Base-by-base conservation (phyloP, 257 asterid species). In the Pogostemon cablin region DNA sequence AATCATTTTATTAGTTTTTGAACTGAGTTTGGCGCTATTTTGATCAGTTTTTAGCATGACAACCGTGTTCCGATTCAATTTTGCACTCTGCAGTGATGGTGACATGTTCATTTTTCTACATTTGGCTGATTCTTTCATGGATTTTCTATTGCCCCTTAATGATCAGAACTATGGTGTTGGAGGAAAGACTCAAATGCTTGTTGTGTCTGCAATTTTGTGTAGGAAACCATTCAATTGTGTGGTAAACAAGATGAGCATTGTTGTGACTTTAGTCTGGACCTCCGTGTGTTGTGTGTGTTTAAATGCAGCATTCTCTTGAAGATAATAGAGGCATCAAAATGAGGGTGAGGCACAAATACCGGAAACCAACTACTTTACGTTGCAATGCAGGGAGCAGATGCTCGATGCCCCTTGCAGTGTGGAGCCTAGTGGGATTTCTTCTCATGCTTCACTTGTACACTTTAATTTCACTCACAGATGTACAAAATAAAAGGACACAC, bases 381-480 rank as follows among this genome's bases (percentile, higher is more conserved):
- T 91, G 88, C 86, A 77, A 83, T 91, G 96, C 93, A 89, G 97
- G 98, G 81, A 82, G 81, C 82, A 85, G 86, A 82, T 89, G 93
- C 80, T 85, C 90, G 5, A 68, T 77, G 25, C 56, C 81, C 12
- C 44, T 73, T 65, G 42, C 82, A 17, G 60, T 88, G 65, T 91
- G 93, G 89, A 78, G 85, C 82, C 58, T 95, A 47, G 84, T 85
- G 1, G 96, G 93, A n/a, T 84, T 73, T 77, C 80, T 95, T 65
- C 62, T 95, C 37, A 42, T 84, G 62, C 86, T 95, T 77, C 91
- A 88, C n/a, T 69, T 95, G 0, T 86, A 77, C 81, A 83, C 80
- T 64, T 77, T 88, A 41, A 50, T 78, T 67, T 64, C 74, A 20
- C 84, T 81, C 60, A 71, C 79, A 43, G 79, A 68, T 58, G 50